Evolutionary conservation across 257 asterid genomes (phyloP).

Genomic region (Penstemon davidsonii): DNA sequence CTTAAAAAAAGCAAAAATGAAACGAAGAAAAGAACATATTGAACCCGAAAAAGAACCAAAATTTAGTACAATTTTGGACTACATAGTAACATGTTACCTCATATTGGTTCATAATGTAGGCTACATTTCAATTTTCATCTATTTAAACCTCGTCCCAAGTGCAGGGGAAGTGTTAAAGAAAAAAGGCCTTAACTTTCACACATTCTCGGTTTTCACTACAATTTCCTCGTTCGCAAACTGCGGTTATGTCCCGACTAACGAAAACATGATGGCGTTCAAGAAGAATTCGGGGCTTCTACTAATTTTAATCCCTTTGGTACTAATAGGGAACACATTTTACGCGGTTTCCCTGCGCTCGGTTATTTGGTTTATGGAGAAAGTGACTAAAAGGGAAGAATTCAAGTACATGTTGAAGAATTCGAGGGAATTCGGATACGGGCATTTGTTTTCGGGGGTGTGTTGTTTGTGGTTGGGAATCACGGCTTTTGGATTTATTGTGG

Average conservation of each 20-base stretch:
- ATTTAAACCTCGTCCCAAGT: conserved; percentile 24
- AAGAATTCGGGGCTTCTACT: conserved; percentile 55
- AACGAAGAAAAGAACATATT: background rate
- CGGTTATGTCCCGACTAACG: conserved; percentile 70
- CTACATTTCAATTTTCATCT: conserved; percentile 29
- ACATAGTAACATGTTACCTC: conserved; percentile 35
- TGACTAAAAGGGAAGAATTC: conserved; percentile 28
- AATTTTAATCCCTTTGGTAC: conserved; percentile 51
- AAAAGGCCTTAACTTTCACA: conserved; percentile 45
- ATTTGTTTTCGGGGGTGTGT: conserved; percentile 31
- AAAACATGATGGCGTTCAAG: conserved; percentile 64
- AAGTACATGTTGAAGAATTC: conserved; percentile 35
- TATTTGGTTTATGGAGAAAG: conserved; percentile 31
- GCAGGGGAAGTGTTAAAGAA: conserved; percentile 34
- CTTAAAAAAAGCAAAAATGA: conserved; percentile 12
- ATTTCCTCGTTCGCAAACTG: conserved; percentile 66
- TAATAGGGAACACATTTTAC: conserved; percentile 60
- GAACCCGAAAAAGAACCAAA: background rate
- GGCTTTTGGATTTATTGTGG: conserved; percentile 33
- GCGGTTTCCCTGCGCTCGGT: conserved; percentile 36
- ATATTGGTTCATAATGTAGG: conserved; percentile 34
- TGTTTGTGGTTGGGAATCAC: conserved; percentile 29
- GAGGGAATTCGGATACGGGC: conserved; percentile 33
- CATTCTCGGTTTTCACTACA: conserved; percentile 42
- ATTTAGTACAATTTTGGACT: conserved; percentile 22